phyloP scores from a whole-genome alignment of 208 protist genomes.

The Wallacemonas sp. region DNA sequence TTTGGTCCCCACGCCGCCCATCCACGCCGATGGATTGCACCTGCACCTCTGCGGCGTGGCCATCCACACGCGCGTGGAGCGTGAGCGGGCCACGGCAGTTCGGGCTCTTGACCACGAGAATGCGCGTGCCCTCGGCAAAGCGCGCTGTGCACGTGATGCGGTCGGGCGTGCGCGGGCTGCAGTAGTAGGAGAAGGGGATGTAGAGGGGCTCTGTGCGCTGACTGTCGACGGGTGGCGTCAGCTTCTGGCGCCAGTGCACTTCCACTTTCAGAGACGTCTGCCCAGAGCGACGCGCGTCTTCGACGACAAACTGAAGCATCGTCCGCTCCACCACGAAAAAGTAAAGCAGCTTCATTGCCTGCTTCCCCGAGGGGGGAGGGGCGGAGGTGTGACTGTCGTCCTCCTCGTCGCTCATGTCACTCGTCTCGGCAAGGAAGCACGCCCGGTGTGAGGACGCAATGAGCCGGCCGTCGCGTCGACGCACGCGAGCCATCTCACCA shows the following conservation, averaged over 20 bases:
- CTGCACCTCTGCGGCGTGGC: conserved; percentile 25
- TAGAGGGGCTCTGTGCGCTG: conserved; percentile 20
- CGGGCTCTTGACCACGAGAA: conserved; percentile 41
- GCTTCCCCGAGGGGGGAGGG: too few species aligned
- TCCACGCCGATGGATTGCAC: conserved; percentile 27
- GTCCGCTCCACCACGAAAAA: conserved; percentile 44
- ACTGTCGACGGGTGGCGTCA: neutral
- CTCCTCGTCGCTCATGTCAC: conserved; percentile 37
- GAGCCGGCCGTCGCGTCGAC: conserved; percentile 21
- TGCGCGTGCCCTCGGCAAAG: conserved; percentile 23
- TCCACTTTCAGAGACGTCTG: conserved; percentile 20
- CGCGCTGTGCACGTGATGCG: conserved; percentile 37
- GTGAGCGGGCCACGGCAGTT: conserved; percentile 39
- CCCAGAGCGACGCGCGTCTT: neutral
- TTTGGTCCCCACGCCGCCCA: neutral
- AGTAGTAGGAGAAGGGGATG: conserved; percentile 62
- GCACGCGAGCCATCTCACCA: conserved; percentile 39
- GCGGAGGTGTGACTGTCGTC: too few species aligned
- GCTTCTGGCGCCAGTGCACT: conserved; percentile 38
- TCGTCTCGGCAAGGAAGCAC: conserved; percentile 26
- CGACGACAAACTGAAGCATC: conserved; percentile 7
- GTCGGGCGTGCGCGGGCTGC: conserved; percentile 56
- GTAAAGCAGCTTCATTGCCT: conserved; percentile 38
- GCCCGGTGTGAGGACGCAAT: conserved; percentile 21
- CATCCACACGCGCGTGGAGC: conserved; percentile 28